Percentiles rank a stretch among this genome's conserved stretches.
These are phyloP conservation scores for Macrophomina pseudophaseolina DNA, from an alignment of 2,329 filamentous ascomycete species.

Conservation along the genomic window DNA sequence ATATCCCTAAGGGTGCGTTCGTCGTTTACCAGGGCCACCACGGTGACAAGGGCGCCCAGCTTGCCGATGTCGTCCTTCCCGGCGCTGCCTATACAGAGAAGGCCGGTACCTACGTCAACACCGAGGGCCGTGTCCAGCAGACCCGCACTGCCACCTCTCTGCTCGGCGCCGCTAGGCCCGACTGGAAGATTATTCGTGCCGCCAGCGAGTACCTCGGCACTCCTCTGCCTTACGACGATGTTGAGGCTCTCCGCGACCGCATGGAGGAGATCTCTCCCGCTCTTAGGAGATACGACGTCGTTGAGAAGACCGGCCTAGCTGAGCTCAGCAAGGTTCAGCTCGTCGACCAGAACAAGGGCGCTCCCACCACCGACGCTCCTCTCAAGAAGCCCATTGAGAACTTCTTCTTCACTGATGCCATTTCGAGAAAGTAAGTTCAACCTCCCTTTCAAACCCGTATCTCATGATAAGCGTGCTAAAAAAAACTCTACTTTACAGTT, in stretches of 20 bases:
- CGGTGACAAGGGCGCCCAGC: slow-evolving; percentile 88
- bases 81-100: slow-evolving; percentile 98
- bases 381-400: slow-evolving; percentile 89
- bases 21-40: slow-evolving; percentile 98
- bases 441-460: no score
- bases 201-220: slow-evolving; percentile 87
- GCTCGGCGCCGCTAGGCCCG: slow-evolving; percentile 86
- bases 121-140: slow-evolving; percentile 94
- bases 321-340: slow-evolving; percentile 90
- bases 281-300: slow-evolving; percentile 85
- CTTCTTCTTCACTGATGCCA: slow-evolving; percentile 98
- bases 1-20: slow-evolving; percentile 95
- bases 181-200: slow-evolving; percentile 99
- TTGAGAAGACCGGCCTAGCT: slow-evolving; percentile 74
- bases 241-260: slow-evolving; percentile 85
- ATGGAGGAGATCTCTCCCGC: slow-evolving; percentile 95
- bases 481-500: slow-evolving; percentile 61
- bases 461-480: slow-evolving; percentile 29
- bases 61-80: slow-evolving; percentile 92
- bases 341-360: slow-evolving; percentile 93
- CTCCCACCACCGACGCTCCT: slow-evolving; percentile 71
- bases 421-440: slow-evolving; percentile 84
- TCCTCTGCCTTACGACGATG: slow-evolving; percentile 90
- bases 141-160: slow-evolving; percentile 87
- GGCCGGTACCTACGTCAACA: slow-evolving; percentile 94